These are phyloP conservation scores for Cenococcum geophilum DNA, from an alignment of 495 filamentous ascomycete species.

Conservation along the genomic window DNA sequence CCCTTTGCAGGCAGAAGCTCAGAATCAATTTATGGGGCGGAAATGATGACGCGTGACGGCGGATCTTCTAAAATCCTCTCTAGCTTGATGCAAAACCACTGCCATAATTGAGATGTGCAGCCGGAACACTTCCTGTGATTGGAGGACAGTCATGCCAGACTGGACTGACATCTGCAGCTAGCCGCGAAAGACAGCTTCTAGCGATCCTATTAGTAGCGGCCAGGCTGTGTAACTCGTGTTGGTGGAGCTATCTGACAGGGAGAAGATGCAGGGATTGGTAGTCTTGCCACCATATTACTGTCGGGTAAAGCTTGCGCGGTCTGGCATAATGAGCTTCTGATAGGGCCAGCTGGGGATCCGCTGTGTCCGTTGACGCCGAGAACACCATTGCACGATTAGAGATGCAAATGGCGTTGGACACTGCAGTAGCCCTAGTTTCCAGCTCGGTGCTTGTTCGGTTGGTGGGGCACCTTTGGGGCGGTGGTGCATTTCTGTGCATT, in stretches of 20 bases:
- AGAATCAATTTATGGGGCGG: too few species aligned
- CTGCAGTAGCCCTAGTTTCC: background rate
- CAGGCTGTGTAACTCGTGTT: background rate
- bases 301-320: too few species aligned
- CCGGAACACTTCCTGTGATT: too few species aligned
- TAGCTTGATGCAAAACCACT: too few species aligned
- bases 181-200: background rate
- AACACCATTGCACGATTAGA: background rate
- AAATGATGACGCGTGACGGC: too few species aligned
- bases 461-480: background rate
- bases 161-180: background rate
- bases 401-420: background rate
- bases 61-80: too few species aligned
- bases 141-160: background rate
- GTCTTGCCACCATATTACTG: background rate
- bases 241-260: background rate
- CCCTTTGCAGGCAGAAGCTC: too few species aligned
- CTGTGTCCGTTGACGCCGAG: background rate
- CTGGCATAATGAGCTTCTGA: background rate
- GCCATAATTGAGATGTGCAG: too few species aligned
- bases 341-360: background rate
- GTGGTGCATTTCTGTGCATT: background rate
- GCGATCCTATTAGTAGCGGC: background rate
- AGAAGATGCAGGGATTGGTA: background rate
- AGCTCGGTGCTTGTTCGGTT: background rate